A percentile compares a stretch with the other conserved stretches of the same genome.
Evolutionary conservation across 805 yeast species (phyloP).

Genomic region (Komagataella pastoris): DNA sequence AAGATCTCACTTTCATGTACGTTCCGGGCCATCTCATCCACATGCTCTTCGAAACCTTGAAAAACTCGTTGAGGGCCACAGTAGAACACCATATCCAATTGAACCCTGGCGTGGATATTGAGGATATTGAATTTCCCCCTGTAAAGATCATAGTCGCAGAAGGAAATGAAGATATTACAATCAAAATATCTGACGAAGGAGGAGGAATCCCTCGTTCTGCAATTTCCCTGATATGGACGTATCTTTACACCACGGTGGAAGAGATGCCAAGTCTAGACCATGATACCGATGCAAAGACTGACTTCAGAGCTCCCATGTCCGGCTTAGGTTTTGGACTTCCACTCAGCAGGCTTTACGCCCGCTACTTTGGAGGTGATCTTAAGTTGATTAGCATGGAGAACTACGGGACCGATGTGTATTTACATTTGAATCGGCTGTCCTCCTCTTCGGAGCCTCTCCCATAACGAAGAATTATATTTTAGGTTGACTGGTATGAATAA

Average conservation of each 20-base stretch:
- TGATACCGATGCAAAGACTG: slow-evolving; percentile 31
- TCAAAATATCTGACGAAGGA: slow-evolving; percentile 85
- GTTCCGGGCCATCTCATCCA: slow-evolving; percentile 90
- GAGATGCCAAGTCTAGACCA: slow-evolving; percentile 53
- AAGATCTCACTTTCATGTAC: slow-evolving; percentile 72
- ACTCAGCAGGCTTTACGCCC: slow-evolving; percentile 71
- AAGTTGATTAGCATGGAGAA: slow-evolving; percentile 87
- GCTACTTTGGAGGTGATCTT: slow-evolving; percentile 85
- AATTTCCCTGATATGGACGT: slow-evolving; percentile 81
- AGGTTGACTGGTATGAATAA: background rate
- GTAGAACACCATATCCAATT: slow-evolving; percentile 64
- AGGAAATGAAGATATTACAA: slow-evolving; percentile 83
- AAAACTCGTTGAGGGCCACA: slow-evolving; percentile 80
- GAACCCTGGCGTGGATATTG: slow-evolving; percentile 32
- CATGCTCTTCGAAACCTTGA: slow-evolving; percentile 80
- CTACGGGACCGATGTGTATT: slow-evolving; percentile 84
- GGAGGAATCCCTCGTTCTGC: slow-evolving; percentile 86
- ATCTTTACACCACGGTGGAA: slow-evolving; percentile 78
- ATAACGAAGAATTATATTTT: slow-evolving; percentile 7
- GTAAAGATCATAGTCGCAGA: slow-evolving; percentile 79
- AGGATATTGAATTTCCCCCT: slow-evolving; percentile 67
- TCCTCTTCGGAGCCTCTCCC: slow-evolving; percentile 61
- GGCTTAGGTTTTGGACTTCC: slow-evolving; percentile 92
- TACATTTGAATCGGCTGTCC: slow-evolving; percentile 72
- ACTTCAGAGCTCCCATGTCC: slow-evolving; percentile 84